phyloP scores from a whole-genome alignment of 2,329 filamentous ascomycete genomes.

The Xylariaceae sp. region DNA sequence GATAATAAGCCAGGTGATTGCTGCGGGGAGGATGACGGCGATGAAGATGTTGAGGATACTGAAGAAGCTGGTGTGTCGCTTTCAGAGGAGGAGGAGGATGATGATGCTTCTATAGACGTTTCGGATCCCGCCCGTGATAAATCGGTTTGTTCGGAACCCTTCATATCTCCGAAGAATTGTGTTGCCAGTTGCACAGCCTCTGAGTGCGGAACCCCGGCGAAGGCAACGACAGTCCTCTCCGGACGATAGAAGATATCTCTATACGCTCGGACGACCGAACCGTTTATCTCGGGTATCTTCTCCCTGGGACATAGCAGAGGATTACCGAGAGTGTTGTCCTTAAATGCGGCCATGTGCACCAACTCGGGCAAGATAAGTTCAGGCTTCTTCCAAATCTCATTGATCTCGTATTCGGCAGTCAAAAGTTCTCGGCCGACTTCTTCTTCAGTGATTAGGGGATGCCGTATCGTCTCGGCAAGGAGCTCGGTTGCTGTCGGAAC shows the following conservation, averaged over 20 bases:
- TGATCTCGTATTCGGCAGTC: conserved; percentile 93
- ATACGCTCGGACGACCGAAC: conserved; percentile 74
- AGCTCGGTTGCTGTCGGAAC: conserved; percentile 81
- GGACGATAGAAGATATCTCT: conserved; percentile 82
- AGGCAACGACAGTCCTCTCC: conserved; percentile 90
- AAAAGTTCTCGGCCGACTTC: conserved; percentile 86
- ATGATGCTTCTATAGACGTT: conserved; percentile 50
- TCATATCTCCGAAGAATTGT: conserved; percentile 92
- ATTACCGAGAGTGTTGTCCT: conserved; percentile 94
- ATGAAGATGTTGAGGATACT: conserved; percentile 36
- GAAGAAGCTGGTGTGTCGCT: conserved; percentile 40
- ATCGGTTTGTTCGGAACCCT: conserved; percentile 51
- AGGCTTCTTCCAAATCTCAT: conserved; percentile 96
- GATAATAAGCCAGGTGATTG: conserved; percentile 72
- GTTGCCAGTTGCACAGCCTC: conserved; percentile 79
- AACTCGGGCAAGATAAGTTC: conserved; percentile 94
- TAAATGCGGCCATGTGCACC: conserved; percentile 93
- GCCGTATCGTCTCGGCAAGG: conserved; percentile 89
- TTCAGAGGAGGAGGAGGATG: conserved; percentile 38
- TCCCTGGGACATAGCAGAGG: conserved; percentile 90
- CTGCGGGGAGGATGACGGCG: conserved; percentile 37
- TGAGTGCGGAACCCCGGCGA: conserved; percentile 84
- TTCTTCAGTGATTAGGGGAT: conserved; percentile 80
- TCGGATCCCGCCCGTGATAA: conserved; percentile 62
- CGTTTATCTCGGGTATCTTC: conserved; percentile 73